These are phyloP conservation scores for Gossypium sturtianum DNA, from an alignment of 345 rosid genomes.

Conservation along the genomic window DNA sequence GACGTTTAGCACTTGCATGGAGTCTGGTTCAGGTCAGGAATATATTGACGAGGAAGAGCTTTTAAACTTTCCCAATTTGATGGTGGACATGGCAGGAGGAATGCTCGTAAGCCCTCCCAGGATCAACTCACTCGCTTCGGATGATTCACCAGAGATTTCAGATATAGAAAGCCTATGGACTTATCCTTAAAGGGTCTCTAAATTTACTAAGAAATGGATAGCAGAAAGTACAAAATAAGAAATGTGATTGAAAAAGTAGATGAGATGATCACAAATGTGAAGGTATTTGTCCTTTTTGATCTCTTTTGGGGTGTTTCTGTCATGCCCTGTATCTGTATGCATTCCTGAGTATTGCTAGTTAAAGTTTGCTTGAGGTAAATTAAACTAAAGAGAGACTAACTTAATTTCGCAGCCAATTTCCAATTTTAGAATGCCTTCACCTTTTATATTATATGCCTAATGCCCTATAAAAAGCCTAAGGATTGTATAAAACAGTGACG, in stretches of 20 bases:
- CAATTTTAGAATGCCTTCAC: too few relatives aligned
- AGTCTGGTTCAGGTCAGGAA: constrained; percentile 17
- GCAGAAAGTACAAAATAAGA: not conserved
- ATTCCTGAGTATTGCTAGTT: too few relatives aligned
- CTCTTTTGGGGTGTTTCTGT: too few relatives aligned
- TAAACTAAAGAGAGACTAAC: too few relatives aligned
- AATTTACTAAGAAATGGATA: not conserved
- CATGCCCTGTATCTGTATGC: too few relatives aligned
- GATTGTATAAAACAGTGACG: too few relatives aligned
- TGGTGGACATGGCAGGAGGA: constrained; percentile 69
- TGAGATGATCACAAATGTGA: not conserved
- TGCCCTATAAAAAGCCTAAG: too few relatives aligned
- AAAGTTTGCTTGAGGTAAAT: too few relatives aligned
- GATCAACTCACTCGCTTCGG: constrained; percentile 36
- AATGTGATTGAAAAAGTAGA: constrained; percentile 5
- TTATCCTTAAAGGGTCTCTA: constrained; percentile 19
- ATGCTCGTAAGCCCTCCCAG: constrained; percentile 75
- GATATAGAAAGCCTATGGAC: constrained; percentile 56
- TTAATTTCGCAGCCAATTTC: too few relatives aligned
- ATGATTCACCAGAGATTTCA: constrained; percentile 51
- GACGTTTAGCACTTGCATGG: constrained; percentile 1
- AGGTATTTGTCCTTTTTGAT: too few relatives aligned
- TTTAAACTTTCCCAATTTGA: constrained; percentile 52
- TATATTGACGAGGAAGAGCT: constrained; percentile 54
- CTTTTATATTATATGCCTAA: too few relatives aligned